Conservation (phyloP, 495 filamentous ascomycete genomes). For the Penicillium verhagenii region DNA sequence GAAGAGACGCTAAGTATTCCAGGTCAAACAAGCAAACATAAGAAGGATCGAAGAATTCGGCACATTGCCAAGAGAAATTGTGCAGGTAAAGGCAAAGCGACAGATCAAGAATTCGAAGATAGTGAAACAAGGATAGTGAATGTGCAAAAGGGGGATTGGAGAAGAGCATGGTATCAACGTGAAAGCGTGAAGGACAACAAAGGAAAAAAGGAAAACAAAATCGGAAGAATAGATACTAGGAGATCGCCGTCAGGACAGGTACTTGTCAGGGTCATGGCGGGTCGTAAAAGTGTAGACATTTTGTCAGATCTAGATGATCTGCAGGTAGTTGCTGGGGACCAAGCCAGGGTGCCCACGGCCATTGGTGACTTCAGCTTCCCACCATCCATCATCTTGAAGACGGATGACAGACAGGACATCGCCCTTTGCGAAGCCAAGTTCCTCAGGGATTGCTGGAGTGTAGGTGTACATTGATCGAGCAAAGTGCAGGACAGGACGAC, state of each 20-base stretch:
- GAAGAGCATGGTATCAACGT: conserved; percentile 29
- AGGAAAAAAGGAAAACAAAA: no score
- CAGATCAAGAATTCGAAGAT: conserved; percentile 6
- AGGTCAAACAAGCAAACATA: conserved; percentile 2
- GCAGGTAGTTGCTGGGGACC: conserved; percentile 96
- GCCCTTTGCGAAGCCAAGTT: conserved; percentile 90
- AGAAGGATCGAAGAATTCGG: conserved; percentile 7
- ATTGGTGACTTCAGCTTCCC: conserved; percentile 93
- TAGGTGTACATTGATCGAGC: conserved; percentile 95
- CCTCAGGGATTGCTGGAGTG: conserved; percentile 88
- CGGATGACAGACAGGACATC: conserved; percentile 86
- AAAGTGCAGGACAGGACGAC: conserved; percentile 84
- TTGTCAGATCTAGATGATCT: conserved; percentile 47
- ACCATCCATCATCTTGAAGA: conserved; percentile 98
- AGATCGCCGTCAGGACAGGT: conserved; percentile 24
- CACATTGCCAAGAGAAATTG: conserved; percentile 2
- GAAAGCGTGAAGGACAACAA: conserved; percentile 23
- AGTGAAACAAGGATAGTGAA: conserved; percentile 20
- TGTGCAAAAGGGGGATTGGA: conserved; percentile 17
- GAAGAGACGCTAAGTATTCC: conserved; percentile 12
- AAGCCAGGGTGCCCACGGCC: conserved; percentile 72
- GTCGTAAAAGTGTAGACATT: conserved; percentile 23
- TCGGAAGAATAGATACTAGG: no score
- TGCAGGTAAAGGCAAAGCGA: background rate
- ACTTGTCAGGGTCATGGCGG: conserved; percentile 20